These are phyloP conservation scores for Cryptococcus sp. DNA, from an alignment of 1,284 basidiomycete species.

Conservation along the genomic window DNA sequence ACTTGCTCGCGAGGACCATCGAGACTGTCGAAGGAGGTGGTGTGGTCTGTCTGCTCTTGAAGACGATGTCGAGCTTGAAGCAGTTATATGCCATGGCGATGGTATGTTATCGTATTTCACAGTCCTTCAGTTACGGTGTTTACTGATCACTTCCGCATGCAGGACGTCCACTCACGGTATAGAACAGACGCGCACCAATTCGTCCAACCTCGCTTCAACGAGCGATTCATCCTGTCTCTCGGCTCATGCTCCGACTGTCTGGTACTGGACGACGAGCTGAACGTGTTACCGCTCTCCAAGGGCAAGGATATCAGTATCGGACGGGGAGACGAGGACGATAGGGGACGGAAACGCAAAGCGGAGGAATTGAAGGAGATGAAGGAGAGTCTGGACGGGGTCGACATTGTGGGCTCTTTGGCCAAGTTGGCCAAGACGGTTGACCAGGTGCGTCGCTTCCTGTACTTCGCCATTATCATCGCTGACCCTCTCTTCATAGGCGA, in stretches of 20 bases:
- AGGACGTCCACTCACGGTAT: constrained; percentile 94
- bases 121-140: too few relatives aligned
- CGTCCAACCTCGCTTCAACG: constrained; percentile 94
- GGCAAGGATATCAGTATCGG: constrained; percentile 79
- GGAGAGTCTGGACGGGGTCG: constrained; percentile 76
- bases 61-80: constrained; percentile 91
- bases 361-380: constrained; percentile 79
- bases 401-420: constrained; percentile 85
- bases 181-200: constrained; percentile 86
- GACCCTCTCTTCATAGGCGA: constrained; percentile 55
- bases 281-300: constrained; percentile 93
- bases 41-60: constrained; percentile 84
- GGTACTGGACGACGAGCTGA: constrained; percentile 95
- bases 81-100: constrained; percentile 96
- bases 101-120: too few relatives aligned
- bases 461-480: neutral
- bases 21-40: constrained; percentile 99
- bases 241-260: constrained; percentile 89
- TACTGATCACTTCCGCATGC: constrained; percentile 1
- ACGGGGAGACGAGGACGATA: constrained; percentile 48
- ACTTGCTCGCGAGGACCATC: constrained; percentile 92
- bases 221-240: constrained; percentile 93
- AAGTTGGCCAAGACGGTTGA: constrained; percentile 92
- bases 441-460: constrained; percentile 59
- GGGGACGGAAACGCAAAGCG: constrained; percentile 46